Conservation (phyloP, 75 land plant species). For the Cupressus sempervirens region DNA sequence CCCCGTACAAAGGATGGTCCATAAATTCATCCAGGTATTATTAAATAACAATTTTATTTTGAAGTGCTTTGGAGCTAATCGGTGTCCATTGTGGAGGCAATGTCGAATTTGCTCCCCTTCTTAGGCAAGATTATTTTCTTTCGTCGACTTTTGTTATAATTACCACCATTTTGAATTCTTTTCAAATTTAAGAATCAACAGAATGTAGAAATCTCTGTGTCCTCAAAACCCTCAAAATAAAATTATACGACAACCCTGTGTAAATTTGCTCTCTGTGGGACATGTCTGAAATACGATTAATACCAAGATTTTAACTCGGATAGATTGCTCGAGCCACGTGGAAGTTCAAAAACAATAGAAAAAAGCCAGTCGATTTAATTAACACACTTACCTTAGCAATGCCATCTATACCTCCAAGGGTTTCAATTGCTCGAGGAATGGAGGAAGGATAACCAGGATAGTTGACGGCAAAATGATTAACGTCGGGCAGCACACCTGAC, state of each 20-base stretch:
- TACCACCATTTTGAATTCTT: neutral
- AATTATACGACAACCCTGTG: neutral
- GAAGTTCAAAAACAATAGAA: neutral
- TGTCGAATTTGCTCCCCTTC: neutral
- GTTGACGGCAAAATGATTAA: conserved; percentile 63
- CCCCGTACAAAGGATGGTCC: no score
- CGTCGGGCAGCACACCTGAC: conserved; percentile 64
- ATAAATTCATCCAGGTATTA: no score
- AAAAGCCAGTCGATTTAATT: neutral
- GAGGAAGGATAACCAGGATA: conserved; percentile 91
- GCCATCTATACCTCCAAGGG: conserved; percentile 68
- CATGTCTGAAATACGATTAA: neutral
- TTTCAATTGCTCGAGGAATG: conserved; percentile 63
- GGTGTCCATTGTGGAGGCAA: neutral
- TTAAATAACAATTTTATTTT: no score
- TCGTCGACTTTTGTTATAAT: neutral
- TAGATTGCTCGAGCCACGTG: neutral
- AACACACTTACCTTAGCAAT: conserved; percentile 52
- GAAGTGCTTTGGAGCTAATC: neutral
- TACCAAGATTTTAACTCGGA: neutral
- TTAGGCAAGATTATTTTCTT: neutral
- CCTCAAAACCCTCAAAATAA: neutral
- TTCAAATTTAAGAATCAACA: no score
- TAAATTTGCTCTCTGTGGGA: no score
- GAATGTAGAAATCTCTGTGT: neutral